A percentile compares a stretch with the other conserved stretches of the same genome.
Evolutionary conservation across 2,329 filamentous ascomycete genomes (phyloP).

Genomic region (Sclerotinia spermophila): DNA sequence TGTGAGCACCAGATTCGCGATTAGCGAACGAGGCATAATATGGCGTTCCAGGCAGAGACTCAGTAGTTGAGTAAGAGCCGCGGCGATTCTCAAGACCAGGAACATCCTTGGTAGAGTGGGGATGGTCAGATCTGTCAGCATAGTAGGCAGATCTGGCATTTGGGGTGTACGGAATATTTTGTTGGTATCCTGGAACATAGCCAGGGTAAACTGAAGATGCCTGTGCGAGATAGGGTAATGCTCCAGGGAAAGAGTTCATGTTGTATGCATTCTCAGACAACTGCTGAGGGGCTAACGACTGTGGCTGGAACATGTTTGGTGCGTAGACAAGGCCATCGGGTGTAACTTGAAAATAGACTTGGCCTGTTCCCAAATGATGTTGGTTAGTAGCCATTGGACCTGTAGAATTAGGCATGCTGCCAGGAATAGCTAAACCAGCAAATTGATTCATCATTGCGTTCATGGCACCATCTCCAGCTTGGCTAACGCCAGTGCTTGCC

Average conservation of each 20-base stretch:
- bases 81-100: constrained; percentile 63
- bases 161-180: constrained; percentile 36
- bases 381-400: constrained; percentile 32
- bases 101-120: constrained; percentile 43
- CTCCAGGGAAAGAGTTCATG: constrained; percentile 29
- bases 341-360: constrained; percentile 31
- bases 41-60: constrained; percentile 63
- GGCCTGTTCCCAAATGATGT: constrained; percentile 37
- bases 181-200: constrained; percentile 34
- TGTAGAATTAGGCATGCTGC: constrained; percentile 37
- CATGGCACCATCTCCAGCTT: constrained; percentile 30
- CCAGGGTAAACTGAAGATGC: constrained; percentile 32
- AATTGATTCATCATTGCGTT: constrained; percentile 35
- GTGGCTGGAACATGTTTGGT: constrained; percentile 35
- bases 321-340: constrained; percentile 26
- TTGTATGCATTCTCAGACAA: constrained; percentile 34
- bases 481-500: constrained; percentile 19
- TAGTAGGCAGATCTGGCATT: constrained; percentile 32
- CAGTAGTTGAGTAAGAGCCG: constrained; percentile 64
- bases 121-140: constrained; percentile 33
- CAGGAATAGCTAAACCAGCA: constrained; percentile 34
- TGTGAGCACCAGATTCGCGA: constrained; percentile 56
- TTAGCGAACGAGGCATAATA: constrained; percentile 58
- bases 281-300: constrained; percentile 29
- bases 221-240: constrained; percentile 35